Conservation (phyloP, 2,329 filamentous ascomycete species). For the Clonostachys rhizophaga region DNA sequence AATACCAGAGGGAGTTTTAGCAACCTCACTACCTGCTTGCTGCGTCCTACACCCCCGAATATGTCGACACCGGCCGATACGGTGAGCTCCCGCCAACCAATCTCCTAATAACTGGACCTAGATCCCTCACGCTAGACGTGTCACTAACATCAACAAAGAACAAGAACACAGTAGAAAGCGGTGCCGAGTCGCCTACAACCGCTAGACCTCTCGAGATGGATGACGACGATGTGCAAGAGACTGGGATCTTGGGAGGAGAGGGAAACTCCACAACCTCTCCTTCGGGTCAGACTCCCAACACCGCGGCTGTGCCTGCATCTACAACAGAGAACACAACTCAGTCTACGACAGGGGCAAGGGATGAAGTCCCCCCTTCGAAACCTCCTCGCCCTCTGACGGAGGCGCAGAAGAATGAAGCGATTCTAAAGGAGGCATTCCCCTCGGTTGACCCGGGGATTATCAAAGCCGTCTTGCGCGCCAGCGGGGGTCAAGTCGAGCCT, state of each 20-base stretch:
- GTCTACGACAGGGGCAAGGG: constrained; percentile 8
- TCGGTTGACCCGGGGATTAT: constrained; percentile 74
- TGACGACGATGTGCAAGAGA: constrained; percentile 65
- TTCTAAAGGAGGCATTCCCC: constrained; percentile 91
- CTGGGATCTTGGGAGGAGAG: constrained; percentile 42
- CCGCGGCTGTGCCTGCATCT: constrained; percentile 5
- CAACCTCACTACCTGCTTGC: too few relatives aligned
- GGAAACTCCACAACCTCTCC: constrained; percentile 11
- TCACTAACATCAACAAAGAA: constrained; percentile 17
- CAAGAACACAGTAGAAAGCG: constrained; percentile 35
- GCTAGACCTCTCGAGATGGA: constrained; percentile 62
- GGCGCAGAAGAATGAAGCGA: constrained; percentile 79
- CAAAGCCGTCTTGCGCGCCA: constrained; percentile 83
- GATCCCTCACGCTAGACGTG: too few relatives aligned
- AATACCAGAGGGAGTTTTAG: too few relatives aligned
- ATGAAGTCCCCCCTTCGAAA: constrained; percentile 62
- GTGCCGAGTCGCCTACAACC: constrained; percentile 62
- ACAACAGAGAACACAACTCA: constrained; percentile 2
- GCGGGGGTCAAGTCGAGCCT: constrained; percentile 81
- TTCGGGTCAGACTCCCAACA: constrained; percentile 15
- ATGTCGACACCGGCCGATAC: too few relatives aligned
- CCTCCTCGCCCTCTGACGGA: constrained; percentile 80
- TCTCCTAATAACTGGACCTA: too few relatives aligned
- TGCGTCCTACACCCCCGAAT: too few relatives aligned
- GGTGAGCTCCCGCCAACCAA: too few relatives aligned